Conservation (phyloP, 139 green algal species). For the Coccomyxa sp. region DNA sequence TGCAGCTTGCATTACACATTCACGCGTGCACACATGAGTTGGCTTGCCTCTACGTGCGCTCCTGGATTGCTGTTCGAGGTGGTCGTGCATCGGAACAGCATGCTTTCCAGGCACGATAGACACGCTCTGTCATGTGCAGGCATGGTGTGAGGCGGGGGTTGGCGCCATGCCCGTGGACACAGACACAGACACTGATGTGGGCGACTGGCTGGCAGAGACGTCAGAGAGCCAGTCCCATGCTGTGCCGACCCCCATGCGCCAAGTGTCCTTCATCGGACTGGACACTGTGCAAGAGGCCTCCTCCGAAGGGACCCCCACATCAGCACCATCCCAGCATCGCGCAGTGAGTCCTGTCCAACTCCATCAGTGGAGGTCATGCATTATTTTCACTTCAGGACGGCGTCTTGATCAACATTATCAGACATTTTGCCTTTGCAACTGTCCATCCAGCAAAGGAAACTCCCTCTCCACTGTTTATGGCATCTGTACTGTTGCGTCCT, state of each 20-base stretch:
- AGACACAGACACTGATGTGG: constrained; percentile 9
- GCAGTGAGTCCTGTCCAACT: too few species aligned
- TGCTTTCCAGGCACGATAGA: background rate
- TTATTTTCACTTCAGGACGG: too few species aligned
- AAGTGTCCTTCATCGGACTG: background rate
- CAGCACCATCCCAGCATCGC: too few species aligned
- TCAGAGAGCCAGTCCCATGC: background rate
- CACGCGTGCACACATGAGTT: too few species aligned
- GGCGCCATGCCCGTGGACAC: background rate
- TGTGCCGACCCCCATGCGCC: background rate
- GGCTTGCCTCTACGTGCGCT: too few species aligned
- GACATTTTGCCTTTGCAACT: too few species aligned
- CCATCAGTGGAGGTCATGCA: too few species aligned
- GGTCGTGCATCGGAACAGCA: background rate
- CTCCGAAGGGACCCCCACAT: constrained; percentile 11
- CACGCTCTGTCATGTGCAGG: constrained; percentile 5
- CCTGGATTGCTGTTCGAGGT: background rate
- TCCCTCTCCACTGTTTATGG: too few species aligned
- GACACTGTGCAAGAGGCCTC: constrained; percentile 11
- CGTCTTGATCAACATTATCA: too few species aligned
- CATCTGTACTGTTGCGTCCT: too few species aligned
- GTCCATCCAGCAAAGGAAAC: too few species aligned
- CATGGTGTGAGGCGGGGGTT: constrained; percentile 10
- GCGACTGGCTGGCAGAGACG: constrained; percentile 9
- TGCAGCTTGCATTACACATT: too few species aligned